Percentiles rank a stretch among this genome's conserved stretches.
phyloP scores from a whole-genome alignment of 2,329 filamentous ascomycete species.

The Hypoxylon sp. region DNA sequence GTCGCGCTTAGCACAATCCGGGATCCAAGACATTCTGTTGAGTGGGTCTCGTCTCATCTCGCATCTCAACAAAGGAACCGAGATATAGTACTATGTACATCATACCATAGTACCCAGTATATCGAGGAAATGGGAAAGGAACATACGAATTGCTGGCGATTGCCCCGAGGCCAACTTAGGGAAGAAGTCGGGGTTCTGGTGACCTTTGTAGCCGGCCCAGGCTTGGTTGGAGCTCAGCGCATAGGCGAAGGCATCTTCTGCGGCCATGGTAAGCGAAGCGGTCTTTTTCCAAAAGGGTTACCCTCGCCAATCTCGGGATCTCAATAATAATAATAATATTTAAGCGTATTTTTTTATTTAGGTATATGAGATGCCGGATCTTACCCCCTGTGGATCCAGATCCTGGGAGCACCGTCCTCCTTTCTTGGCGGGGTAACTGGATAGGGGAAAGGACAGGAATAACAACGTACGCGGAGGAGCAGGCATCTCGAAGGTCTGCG shows the following conservation, averaged over 20 bases:
- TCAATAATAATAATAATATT: constrained; percentile 22
- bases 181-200: constrained; percentile 80
- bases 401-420: constrained; percentile 28
- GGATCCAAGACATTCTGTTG: constrained; percentile 36
- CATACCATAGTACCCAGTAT: constrained; percentile 6
- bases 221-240: constrained; percentile 78
- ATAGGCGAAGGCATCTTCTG: constrained; percentile 72
- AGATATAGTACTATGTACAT: not conserved
- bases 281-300: constrained; percentile 18
- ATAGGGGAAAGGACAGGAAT: constrained; percentile 11
- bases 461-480: constrained; percentile 42
- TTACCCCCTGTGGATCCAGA: constrained; percentile 41
- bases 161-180: constrained; percentile 77
- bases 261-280: constrained; percentile 50
- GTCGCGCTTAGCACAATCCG: constrained; percentile 10
- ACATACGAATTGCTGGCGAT: constrained; percentile 71
- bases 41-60: constrained; percentile 40
- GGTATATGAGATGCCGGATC: constrained; percentile 31
- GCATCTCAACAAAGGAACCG: constrained; percentile 37
- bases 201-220: constrained; percentile 76
- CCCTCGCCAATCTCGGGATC: constrained; percentile 40
- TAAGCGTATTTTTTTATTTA: constrained; percentile 36
- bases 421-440: constrained; percentile 39
- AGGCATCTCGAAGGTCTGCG: constrained; percentile 36
- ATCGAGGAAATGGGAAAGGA: constrained; percentile 17